Conservation (phyloP, 164 flowering plant genomes). For the Nelumbo lutea region DNA sequence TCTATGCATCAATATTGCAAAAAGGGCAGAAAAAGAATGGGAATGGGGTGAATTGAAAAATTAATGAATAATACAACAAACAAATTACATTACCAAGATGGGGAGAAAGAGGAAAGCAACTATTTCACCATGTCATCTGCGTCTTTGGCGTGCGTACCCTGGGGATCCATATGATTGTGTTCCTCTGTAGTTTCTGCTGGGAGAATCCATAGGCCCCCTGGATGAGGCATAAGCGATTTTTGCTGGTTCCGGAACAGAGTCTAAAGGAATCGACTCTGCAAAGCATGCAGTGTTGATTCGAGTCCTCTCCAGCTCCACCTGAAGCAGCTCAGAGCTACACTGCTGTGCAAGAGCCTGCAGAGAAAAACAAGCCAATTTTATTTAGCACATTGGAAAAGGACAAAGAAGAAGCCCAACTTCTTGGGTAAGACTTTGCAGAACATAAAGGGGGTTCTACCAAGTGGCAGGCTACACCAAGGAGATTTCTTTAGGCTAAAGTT, state of each 20-base stretch:
- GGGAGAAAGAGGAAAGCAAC: not conserved
- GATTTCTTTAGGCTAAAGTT: too few species aligned
- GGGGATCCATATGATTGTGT: conserved; percentile 54
- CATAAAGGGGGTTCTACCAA: too few species aligned
- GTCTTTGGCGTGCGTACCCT: conserved; percentile 54
- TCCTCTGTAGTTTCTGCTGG: conserved; percentile 48
- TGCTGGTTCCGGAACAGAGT: conserved; percentile 67
- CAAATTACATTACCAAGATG: conserved; percentile 9
- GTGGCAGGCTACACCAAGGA: too few species aligned
- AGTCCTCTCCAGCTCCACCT: conserved; percentile 84
- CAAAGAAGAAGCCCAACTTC: too few species aligned
- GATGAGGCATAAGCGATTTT: conserved; percentile 62
- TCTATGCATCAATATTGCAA: not conserved
- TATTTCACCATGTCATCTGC: conserved; percentile 34
- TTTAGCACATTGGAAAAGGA: not conserved
- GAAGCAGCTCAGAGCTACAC: conserved; percentile 79
- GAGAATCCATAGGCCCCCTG: conserved; percentile 61
- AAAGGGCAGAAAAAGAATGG: conserved; percentile 5
- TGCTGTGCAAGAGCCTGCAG: conserved; percentile 92
- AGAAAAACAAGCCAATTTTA: conserved; percentile 6
- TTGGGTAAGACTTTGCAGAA: too few species aligned
- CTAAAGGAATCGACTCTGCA: conserved; percentile 64
- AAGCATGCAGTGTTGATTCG: conserved; percentile 91
- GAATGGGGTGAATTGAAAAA: not conserved
- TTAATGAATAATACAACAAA: conserved; percentile 13